Base-by-base conservation (phyloP, 2,329 filamentous ascomycete genomes). In the Apiospora pterosperma region DNA sequence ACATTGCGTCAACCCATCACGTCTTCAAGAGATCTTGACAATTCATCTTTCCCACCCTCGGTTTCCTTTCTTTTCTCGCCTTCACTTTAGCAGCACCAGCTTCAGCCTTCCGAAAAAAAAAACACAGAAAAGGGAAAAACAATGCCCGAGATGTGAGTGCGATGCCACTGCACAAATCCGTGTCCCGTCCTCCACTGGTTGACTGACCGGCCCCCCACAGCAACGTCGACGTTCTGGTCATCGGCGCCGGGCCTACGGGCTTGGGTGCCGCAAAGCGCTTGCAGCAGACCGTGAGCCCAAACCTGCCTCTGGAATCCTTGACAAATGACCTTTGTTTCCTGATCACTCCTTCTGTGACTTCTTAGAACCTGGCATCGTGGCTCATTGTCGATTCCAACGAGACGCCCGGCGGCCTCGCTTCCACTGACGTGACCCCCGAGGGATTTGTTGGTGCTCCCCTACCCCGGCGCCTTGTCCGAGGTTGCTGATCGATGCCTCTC, bases 221-320 rank as follows among this genome's bases (percentile, higher is more conserved):
- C 80, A 90, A 92, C 76, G 93, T 98, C 78, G 96, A 99, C 82
- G 91, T 99, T 73, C 92, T 99, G 77, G 90, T 99, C 80, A 97
- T 98, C 83, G 96, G 96, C 76, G 95, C 95, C 82, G 96, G 96
- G 77, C 96, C 96, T 73, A 98, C 96, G 76, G 96, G 96, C 81
- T 88, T 98, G 73, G 96, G 96, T 85, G 96, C 96, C 77, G 96
- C 95, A 73, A 99, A 98, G 86, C 92, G 96, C 77, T 88, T 99
- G 71, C 91, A 98, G 81, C 96, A 99, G 82, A 90, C 97, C 76
- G 95, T 98, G 85, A 72, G 90, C 77, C 68, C 70, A 70, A 75
- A 76, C 72, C 69, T 67, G 64, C 65, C 4, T n/a, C 25, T 58
- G 62, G 69, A 68, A 74, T 67, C 73, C 25, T 6, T 12, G 19